Percentiles rank a stretch among this genome's conserved stretches.
These are phyloP conservation scores for Boletus insuetus DNA, from an alignment of 768 basidiomycete genomes.

Conservation along the genomic window DNA sequence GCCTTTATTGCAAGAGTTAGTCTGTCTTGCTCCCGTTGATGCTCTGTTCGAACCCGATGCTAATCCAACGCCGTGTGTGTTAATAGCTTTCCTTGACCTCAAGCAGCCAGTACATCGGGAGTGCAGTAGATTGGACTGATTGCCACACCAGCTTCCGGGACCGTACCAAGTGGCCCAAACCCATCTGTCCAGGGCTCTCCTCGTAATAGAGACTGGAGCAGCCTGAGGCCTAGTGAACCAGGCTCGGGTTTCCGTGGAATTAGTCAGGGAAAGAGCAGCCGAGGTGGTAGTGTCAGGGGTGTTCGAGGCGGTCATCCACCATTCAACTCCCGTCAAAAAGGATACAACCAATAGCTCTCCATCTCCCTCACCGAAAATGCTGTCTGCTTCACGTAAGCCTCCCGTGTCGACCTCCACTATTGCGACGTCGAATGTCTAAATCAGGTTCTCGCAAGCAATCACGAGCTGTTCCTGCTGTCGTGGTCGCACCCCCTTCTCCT, in stretches of 20 bases:
- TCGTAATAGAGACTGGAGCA: constrained; percentile 44
- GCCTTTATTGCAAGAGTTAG: not conserved
- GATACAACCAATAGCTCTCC: constrained; percentile 20
- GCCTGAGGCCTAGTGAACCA: constrained; percentile 39
- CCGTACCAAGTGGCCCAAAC: constrained; percentile 26
- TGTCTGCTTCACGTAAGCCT: constrained; percentile 16
- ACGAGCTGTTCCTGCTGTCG: constrained; percentile 21
- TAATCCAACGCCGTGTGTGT: constrained; percentile 9
- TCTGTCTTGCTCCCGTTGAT: constrained; percentile 10
- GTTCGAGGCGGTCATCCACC: constrained; percentile 31
- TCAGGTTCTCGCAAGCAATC: constrained; percentile 19
- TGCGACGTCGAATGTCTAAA: constrained; percentile 23
- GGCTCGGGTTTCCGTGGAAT: constrained; percentile 48
- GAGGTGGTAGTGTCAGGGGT: constrained; percentile 28
- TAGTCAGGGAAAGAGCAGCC: constrained; percentile 36
- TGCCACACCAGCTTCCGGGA: constrained; percentile 40
- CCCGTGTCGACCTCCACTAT: constrained; percentile 9
- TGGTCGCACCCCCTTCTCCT: constrained; percentile 23
- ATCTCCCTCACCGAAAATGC: constrained; percentile 17
- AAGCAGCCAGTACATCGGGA: not conserved
- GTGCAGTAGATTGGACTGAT: constrained; percentile 27
- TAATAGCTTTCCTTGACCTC: constrained; percentile 5
- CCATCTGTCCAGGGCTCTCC: constrained; percentile 28
- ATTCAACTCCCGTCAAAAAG: constrained; percentile 20
- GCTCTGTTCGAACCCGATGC: not conserved